Conservation (phyloP, 2,329 filamentous ascomycete genomes). For the Phoma sp. region DNA sequence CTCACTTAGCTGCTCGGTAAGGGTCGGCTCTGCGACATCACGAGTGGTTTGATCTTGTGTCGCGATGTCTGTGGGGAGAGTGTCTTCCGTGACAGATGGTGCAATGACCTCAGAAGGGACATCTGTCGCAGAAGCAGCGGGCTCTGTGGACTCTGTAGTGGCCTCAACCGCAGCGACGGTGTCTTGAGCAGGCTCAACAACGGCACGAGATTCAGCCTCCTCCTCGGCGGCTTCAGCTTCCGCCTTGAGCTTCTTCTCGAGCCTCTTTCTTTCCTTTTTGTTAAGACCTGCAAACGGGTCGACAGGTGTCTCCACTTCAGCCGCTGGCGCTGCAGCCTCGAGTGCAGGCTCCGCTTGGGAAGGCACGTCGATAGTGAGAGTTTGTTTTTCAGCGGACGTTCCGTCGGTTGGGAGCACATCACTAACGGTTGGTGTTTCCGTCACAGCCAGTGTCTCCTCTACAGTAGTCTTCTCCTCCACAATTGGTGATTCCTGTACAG, state of each 20-base stretch:
- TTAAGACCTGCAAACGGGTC: conserved; percentile 10
- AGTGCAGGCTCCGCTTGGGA: no score
- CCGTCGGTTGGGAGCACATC: background rate
- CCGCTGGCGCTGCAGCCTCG: no score
- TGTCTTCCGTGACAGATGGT: background rate
- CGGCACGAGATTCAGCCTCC: conserved; percentile 10
- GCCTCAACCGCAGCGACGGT: background rate
- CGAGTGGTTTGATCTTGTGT: background rate
- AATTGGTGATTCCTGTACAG: background rate
- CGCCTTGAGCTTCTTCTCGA: conserved; percentile 25
- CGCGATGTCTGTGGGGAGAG: background rate
- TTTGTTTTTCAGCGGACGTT: background rate
- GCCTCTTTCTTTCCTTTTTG: conserved; percentile 29
- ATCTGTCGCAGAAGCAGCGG: conserved; percentile 13
- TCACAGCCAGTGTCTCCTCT: background rate
- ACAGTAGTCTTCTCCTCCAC: background rate
- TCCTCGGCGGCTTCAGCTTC: conserved; percentile 12
- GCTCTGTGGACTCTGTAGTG: background rate
- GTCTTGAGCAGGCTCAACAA: background rate
- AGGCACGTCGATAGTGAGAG: background rate
- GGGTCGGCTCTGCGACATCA: background rate
- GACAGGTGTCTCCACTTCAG: background rate
- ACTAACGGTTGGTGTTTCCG: background rate
- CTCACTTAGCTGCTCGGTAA: no score
- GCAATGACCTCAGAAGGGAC: background rate